phyloP scores from a whole-genome alignment of 2,329 filamentous ascomycete species.

The Hortaea sp. region DNA sequence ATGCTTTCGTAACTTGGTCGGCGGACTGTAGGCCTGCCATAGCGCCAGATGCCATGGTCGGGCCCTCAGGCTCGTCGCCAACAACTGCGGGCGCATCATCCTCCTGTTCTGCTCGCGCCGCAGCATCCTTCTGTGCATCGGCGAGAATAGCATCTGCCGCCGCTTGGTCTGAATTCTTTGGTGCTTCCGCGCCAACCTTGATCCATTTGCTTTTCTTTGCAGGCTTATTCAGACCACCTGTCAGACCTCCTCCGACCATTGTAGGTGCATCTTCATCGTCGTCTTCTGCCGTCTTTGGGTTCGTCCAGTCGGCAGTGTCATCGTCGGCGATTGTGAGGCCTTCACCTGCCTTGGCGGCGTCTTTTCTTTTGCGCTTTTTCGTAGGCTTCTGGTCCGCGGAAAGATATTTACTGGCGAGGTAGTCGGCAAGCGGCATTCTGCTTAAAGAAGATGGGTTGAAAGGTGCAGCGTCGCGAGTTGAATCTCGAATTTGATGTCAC shows the following conservation, averaged over 20 bases:
- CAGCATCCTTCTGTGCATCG: conserved; percentile 23
- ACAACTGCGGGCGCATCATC: conserved; percentile 41
- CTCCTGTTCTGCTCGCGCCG: conserved; percentile 20
- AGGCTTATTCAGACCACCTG: conserved; percentile 39
- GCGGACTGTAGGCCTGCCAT: conserved; percentile 81
- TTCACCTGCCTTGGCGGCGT: conserved; percentile 23
- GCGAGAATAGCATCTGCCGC: conserved; percentile 45
- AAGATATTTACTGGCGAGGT: conserved; percentile 87
- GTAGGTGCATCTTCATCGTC: conserved; percentile 46
- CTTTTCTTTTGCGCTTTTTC: conserved; percentile 44
- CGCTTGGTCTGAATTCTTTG: conserved; percentile 45
- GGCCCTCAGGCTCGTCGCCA: conserved; percentile 37
- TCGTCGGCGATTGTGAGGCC: conserved; percentile 43
- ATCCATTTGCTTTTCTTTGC: conserved; percentile 82
- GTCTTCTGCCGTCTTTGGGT: conserved; percentile 37
- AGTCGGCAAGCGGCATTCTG: conserved; percentile 59
- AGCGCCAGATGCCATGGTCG: conserved; percentile 79
- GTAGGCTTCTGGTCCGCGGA: conserved; percentile 50
- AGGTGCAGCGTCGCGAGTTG: background rate
- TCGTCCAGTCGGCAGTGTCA: conserved; percentile 44
- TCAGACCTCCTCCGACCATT: conserved; percentile 35
- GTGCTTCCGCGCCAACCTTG: conserved; percentile 47
- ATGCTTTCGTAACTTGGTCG: conserved; percentile 51
- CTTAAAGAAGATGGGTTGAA: background rate
- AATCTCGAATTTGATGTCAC: too few species aligned